Percentiles rank a stretch among this genome's conserved stretches.
These are phyloP conservation scores for Hypoxylon sp. DNA, from an alignment of 2,329 filamentous ascomycete species.

Conservation along the genomic window DNA sequence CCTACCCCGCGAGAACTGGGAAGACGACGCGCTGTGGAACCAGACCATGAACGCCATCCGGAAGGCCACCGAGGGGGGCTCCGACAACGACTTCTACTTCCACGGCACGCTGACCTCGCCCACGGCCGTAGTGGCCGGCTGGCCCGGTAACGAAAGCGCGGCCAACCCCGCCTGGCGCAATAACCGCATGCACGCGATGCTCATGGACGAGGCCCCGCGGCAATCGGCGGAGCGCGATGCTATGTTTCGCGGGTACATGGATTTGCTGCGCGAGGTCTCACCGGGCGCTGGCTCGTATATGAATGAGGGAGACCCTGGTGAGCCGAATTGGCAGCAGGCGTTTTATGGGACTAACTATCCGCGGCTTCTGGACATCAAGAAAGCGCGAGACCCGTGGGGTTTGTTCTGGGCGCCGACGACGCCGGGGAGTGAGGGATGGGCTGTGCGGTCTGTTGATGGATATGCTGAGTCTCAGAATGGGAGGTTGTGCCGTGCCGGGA, in stretches of 20 bases:
- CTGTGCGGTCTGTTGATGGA: constrained; percentile 36
- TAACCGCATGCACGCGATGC: constrained; percentile 56
- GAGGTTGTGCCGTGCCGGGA: constrained; percentile 40
- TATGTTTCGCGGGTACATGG: constrained; percentile 49
- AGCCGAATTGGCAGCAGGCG: constrained; percentile 61
- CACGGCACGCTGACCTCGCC: constrained; percentile 55
- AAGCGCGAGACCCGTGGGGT: constrained; percentile 61
- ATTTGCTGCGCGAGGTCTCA: constrained; percentile 54
- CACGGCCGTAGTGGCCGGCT: constrained; percentile 52
- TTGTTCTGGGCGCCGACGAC: constrained; percentile 65
- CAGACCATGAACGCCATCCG: constrained; percentile 54
- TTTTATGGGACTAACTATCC: constrained; percentile 66
- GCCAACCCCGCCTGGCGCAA: constrained; percentile 62
- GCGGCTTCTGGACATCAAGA: constrained; percentile 62
- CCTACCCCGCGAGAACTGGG: constrained; percentile 53
- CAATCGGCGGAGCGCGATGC: constrained; percentile 48
- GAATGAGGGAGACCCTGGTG: constrained; percentile 67
- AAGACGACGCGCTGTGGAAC: constrained; percentile 49
- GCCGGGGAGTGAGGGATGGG: constrained; percentile 68
- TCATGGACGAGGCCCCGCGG: constrained; percentile 51
- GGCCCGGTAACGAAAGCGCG: constrained; percentile 53
- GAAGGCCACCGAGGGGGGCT: constrained; percentile 50
- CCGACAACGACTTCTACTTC: constrained; percentile 56
- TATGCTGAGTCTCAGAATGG: constrained; percentile 49
- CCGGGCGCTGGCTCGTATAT: constrained; percentile 63